These are phyloP conservation scores for Colletotrichum zoysiae DNA, from an alignment of 2,329 filamentous ascomycete species.

Conservation along the genomic window DNA sequence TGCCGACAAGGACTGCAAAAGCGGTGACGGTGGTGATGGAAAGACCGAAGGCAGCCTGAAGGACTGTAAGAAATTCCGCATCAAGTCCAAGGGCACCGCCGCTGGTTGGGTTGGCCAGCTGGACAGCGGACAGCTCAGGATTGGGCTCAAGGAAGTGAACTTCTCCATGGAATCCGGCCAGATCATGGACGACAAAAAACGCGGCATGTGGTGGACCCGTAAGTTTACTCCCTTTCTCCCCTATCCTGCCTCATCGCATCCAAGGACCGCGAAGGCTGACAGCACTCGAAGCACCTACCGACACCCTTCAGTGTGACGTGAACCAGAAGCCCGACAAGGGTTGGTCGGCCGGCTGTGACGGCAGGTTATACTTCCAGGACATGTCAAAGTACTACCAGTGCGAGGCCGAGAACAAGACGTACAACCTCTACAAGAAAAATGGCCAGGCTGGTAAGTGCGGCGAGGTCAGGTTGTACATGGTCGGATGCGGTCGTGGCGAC, in stretches of 20 bases:
- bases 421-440: slow-evolving; percentile 65
- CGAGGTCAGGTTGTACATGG: slow-evolving; percentile 56
- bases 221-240: slow-evolving; percentile 45
- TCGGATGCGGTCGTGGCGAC: slow-evolving; percentile 7
- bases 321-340: slow-evolving; percentile 64
- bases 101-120: slow-evolving; percentile 71
- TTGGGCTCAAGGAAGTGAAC: slow-evolving; percentile 58
- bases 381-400: slow-evolving; percentile 71
- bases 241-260: not conserved
- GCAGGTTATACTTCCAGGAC: slow-evolving; percentile 64
- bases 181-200: slow-evolving; percentile 67
- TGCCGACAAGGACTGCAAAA: not conserved
- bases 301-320: slow-evolving; percentile 72
- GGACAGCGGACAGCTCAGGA: slow-evolving; percentile 71
- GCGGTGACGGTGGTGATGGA: not conserved
- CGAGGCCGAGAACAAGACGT: slow-evolving; percentile 66
- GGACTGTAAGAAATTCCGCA: slow-evolving; percentile 59
- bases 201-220: slow-evolving; percentile 75
- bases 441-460: slow-evolving; percentile 60
- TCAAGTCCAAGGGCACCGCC: slow-evolving; percentile 62
- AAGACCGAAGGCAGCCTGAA: slow-evolving; percentile 7
- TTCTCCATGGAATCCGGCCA: slow-evolving; percentile 61
- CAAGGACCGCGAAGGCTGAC: not conserved
- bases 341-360: slow-evolving; percentile 67
- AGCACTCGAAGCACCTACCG: slow-evolving; percentile 60